A percentile compares a stretch with the other conserved stretches of the same genome.
These are phyloP conservation scores for Aegle marmelos DNA, from an alignment of 345 rosid species.

Conservation along the genomic window DNA sequence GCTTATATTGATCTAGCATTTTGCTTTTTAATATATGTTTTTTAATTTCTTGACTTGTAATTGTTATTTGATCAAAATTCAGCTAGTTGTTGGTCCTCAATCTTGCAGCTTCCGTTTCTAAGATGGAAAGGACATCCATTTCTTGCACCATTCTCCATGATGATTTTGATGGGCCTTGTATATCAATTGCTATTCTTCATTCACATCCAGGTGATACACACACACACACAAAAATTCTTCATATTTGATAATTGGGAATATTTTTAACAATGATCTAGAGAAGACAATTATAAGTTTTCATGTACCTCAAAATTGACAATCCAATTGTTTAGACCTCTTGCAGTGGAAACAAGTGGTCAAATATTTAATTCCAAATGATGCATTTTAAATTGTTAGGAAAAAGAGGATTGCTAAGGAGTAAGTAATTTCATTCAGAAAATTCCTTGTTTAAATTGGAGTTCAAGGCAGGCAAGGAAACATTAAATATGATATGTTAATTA, in stretches of 20 bases:
- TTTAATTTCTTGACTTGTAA: not conserved
- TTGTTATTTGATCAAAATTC: not conserved
- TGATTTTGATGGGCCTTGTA: conserved; percentile 28
- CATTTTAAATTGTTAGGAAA: no score
- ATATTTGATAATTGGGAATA: not conserved
- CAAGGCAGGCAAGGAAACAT: no score
- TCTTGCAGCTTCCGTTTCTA: conserved; percentile 33
- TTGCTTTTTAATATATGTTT: not conserved
- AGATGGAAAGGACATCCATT: conserved; percentile 40
- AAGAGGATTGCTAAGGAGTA: no score
- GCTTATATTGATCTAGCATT: not conserved
- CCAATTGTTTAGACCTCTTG: no score
- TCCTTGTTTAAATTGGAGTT: no score
- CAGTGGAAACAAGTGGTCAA: no score
- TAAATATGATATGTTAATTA: no score
- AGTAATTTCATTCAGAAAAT: no score
- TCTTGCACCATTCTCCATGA: conserved; percentile 28
- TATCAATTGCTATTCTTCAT: conserved; percentile 27
- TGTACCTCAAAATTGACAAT: no score
- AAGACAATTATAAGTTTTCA: no score
- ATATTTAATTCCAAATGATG: no score
- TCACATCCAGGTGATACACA: conserved; percentile 24
- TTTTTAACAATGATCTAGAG: no score
- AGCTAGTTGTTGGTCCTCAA: not conserved
- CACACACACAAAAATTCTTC: not conserved